These are phyloP conservation scores for Chaetomium olivaceum DNA, from an alignment of 2,329 filamentous ascomycete species.

Conservation along the genomic window DNA sequence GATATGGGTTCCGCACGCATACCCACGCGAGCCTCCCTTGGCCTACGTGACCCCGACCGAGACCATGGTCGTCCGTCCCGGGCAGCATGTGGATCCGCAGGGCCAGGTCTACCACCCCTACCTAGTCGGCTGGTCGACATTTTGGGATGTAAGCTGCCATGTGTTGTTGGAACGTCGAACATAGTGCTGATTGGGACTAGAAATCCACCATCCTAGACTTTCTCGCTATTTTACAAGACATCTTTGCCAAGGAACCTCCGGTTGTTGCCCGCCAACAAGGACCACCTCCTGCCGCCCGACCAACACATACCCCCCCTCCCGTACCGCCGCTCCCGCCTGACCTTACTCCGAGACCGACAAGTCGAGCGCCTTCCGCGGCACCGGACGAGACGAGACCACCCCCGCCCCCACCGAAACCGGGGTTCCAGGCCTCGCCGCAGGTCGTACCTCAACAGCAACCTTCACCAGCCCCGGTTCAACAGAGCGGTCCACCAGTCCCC, in stretches of 20 bases:
- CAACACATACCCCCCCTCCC: slow-evolving; percentile 56
- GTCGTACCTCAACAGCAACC: slow-evolving; percentile 36
- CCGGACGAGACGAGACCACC: slow-evolving; percentile 43
- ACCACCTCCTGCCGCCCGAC: slow-evolving; percentile 42
- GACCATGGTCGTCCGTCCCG: slow-evolving; percentile 85
- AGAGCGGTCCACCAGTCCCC: slow-evolving; percentile 37
- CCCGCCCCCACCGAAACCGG: slow-evolving; percentile 57
- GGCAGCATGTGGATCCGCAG: slow-evolving; percentile 92
- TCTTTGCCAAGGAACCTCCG: slow-evolving; percentile 94
- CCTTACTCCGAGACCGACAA: slow-evolving; percentile 48
- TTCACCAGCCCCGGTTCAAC: slow-evolving; percentile 39
- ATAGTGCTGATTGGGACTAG: slow-evolving; percentile 44
- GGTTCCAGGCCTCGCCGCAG: slow-evolving; percentile 28
- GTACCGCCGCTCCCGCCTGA: slow-evolving; percentile 72
- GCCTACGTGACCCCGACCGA: slow-evolving; percentile 86
- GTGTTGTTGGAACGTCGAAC: fast-evolving
- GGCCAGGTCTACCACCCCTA: slow-evolving; percentile 96
- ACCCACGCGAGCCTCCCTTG: slow-evolving; percentile 82
- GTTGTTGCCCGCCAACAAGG: slow-evolving; percentile 72
- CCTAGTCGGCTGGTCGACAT: slow-evolving; percentile 82
- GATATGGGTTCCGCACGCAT: slow-evolving; percentile 89
- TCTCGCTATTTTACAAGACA: slow-evolving; percentile 74
- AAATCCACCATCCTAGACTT: slow-evolving; percentile 85
- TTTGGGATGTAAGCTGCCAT: slow-evolving; percentile 69
- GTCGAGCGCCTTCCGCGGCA: slow-evolving; percentile 39